Percentiles rank a stretch among this genome's conserved stretches.
Evolutionary conservation across 1,284 basidiomycete genomes (phyloP).

Genomic region (Ustilago tritici): DNA sequence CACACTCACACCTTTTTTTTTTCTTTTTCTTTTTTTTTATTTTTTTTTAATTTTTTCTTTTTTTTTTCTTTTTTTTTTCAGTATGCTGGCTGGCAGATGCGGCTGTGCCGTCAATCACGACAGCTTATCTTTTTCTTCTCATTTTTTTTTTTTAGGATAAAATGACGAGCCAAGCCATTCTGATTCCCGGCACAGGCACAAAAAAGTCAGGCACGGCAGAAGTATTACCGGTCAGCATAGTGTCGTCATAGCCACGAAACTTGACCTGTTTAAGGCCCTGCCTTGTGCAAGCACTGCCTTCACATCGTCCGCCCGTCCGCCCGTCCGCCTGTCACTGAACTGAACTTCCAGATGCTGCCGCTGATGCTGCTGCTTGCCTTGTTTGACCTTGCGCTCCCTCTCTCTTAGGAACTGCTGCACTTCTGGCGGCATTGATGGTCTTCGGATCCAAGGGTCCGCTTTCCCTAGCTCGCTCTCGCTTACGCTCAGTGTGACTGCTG

Average conservation of each 20-base stretch:
- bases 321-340: background rate
- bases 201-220: background rate
- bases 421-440: background rate
- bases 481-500: background rate
- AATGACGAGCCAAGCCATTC: background rate
- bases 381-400: background rate
- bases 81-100: background rate
- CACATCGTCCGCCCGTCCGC: background rate
- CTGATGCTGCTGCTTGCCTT: background rate
- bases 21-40: too few species aligned
- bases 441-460: slow-evolving; percentile 1
- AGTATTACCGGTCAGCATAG: background rate
- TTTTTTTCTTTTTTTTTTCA: background rate
- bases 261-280: background rate
- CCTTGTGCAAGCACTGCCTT: background rate
- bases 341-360: background rate
- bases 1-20: too few species aligned
- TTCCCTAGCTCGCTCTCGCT: background rate
- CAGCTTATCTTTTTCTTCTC: background rate
- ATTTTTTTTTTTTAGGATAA: background rate
- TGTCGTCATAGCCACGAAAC: slow-evolving; percentile 7
- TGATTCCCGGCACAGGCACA: background rate
- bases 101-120: slow-evolving; percentile 3
- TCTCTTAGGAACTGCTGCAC: background rate
- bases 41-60: too few species aligned